phyloP scores from a whole-genome alignment of 2,329 filamentous ascomycete genomes.

The Cercospora zeae-maydis region DNA sequence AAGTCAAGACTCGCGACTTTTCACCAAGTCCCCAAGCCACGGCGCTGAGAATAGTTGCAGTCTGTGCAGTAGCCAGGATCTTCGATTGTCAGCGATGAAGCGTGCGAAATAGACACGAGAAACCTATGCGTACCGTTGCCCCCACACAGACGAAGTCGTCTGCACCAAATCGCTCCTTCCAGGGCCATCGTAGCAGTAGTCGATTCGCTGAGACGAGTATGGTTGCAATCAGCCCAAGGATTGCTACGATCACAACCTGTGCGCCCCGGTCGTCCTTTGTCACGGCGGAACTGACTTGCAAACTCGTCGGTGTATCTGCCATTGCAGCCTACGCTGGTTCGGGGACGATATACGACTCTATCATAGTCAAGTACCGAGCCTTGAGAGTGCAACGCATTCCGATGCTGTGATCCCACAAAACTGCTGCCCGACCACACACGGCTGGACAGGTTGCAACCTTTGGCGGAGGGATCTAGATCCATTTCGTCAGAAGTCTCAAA shows the following conservation, averaged over 20 bases:
- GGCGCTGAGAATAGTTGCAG: conserved; percentile 1
- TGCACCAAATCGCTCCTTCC: not conserved
- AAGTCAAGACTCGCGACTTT: not conserved
- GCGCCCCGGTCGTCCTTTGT: conserved; percentile 17
- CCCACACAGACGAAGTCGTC: conserved; percentile 13
- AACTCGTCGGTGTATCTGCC: conserved; percentile 8
- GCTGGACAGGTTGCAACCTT: conserved; percentile 1
- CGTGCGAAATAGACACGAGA: not conserved
- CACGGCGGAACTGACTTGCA: conserved; percentile 19
- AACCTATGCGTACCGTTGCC: not conserved
- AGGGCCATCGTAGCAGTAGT: conserved; percentile 10
- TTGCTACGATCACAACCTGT: conserved; percentile 14
- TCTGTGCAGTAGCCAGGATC: not conserved
- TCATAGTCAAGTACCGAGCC: not conserved
- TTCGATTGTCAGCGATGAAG: conserved; percentile 1
- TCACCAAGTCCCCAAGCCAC: conserved; percentile 4
- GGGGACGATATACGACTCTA: not conserved
- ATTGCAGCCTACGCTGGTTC: not conserved
- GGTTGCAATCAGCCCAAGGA: conserved; percentile 20
- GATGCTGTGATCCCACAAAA: not conserved
- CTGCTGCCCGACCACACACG: not conserved
- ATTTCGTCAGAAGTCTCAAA: not conserved
- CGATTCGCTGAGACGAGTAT: conserved; percentile 2
- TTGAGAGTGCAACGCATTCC: not conserved
- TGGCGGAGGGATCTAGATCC: not conserved